Base-by-base conservation (phyloP, 106 monocot genomes). In the Apostasia ramifera region DNA sequence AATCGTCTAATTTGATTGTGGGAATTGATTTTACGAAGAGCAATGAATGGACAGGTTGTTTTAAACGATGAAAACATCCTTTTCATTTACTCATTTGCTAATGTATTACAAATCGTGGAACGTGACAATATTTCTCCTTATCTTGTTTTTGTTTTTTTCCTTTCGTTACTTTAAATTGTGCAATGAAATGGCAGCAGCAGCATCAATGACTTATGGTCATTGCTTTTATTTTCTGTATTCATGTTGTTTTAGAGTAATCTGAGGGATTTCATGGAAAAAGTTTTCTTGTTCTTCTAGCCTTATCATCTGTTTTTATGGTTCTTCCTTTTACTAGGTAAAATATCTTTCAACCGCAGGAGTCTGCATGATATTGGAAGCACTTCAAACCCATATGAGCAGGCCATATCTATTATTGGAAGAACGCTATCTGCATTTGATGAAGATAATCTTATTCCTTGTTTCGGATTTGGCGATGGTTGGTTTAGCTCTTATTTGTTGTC, bases 361-460 rank as follows among this genome's bases (percentile, higher is more conserved):
- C 80, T 94, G 75, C 94, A 94, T 74, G 69, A 80, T 44, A 75
- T 88, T 42, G 83, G 81, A 62, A 57, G 37, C 59, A 40, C 68
- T 59, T 84, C 81, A 63, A 95, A 95, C 58, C 95, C 95, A 40
- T 95, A 95, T 53, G 82, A 91, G 67, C 91, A 95, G 59, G 95
- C 91, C 67, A 82, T 94, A 69, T 90, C 88, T 67, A 91, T 95
- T 60, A 84, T 95, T 73, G 95, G 95, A 65, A 88, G 88, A 66
- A 91, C 95, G 7, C 83, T 95, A 40, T 81, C 91, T 42, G 78
- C 59, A 44, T 95, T 91, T 71, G 95, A 95, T 66, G 95, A 91
- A 69, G 95, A 95, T 67, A 91, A 91, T 69, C 79, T 91, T 51
- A 95, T 95, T 67, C 95, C 95, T 59, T 95, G 91, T 72, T 95